Base-by-base conservation (phyloP, 2,329 filamentous ascomycete species). In the Penicillium sp. region DNA sequence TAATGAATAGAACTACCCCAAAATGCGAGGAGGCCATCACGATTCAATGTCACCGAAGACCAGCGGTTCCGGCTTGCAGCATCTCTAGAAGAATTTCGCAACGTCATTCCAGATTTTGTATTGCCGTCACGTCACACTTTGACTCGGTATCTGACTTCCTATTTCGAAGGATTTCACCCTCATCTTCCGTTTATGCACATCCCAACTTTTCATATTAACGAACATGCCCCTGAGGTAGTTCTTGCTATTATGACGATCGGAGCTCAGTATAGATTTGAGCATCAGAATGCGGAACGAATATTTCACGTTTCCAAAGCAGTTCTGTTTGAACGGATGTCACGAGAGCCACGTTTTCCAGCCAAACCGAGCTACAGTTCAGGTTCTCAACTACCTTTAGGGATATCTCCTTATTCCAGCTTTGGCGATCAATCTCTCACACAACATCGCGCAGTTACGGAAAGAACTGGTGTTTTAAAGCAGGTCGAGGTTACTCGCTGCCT, bases 101-200 rank as follows among this genome's bases (percentile, higher is more conserved):
- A 69, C 49, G 61, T 68, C 9, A 69, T 70, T n/a, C 66, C 67
- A 2, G 67, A 66, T 42, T 90, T 90, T 60, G 79, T 84, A 3
- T 82, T 90, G 46, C 87, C 87, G 1, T 89, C 86, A 4, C 81
- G 87, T 3, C 81, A 89, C 60, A 88, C 87, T 0, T 68, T 90
- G 27, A 85, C 84, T 2, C 76, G 87, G 32, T 90, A 89, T 58
- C 71, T 90, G 30, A 85, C 88, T 55, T 86, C 86, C 1, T 90
- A 89, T 62, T 81, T 89, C 49, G 83, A 80, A 54, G 86, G 86
- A 0, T 89, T 90, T 54, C 78, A 84, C 53, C 77, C 81, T 26
- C 80, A 84, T 56, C 75, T 84, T 38, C 82, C 81, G 0, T 84
- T 90, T 57, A 74, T 90, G 27, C 87, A 91, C 66, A 73, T 89